Percentiles rank a stretch among this genome's conserved stretches.
Evolutionary conservation across 768 basidiomycete species (phyloP).

Genomic region (Collybia nuda): DNA sequence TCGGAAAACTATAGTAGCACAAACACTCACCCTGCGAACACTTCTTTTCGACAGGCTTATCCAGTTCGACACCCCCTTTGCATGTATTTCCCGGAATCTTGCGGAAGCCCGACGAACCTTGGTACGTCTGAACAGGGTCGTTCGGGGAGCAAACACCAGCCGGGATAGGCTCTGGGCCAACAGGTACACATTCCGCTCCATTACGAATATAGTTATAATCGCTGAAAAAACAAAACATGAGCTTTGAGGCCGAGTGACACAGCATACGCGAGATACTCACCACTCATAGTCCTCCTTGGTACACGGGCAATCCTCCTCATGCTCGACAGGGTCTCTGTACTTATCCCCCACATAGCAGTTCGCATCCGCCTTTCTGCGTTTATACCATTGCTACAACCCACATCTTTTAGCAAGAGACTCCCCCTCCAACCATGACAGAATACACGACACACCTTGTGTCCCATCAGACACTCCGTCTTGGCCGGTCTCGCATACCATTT

Average conservation of each 20-base stretch:
- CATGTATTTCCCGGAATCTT: constrained; percentile 94
- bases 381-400: constrained; percentile 86
- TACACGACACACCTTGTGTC: constrained; percentile 67
- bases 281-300: constrained; percentile 92
- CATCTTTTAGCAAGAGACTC: not conserved
- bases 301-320: constrained; percentile 84
- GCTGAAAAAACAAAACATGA: constrained; percentile 33
- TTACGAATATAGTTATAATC: constrained; percentile 88
- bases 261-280: constrained; percentile 36
- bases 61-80: constrained; percentile 67
- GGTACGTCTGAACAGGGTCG: constrained; percentile 58
- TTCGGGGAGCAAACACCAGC: constrained; percentile 66
- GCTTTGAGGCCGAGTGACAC: not conserved
- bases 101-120: constrained; percentile 90
- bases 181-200: constrained; percentile 74
- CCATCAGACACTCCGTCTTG: constrained; percentile 85
- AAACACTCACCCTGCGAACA: constrained; percentile 72
- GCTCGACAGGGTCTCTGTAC: constrained; percentile 81
- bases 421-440: not conserved
- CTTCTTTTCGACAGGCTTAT: constrained; percentile 64
- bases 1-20: not conserved
- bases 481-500: constrained; percentile 78
- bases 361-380: constrained; percentile 75
- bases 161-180: constrained; percentile 86
- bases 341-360: constrained; percentile 91